Evolutionary conservation across 768 basidiomycete species (phyloP).

Genomic region (Naganishia vaughanmartiniae): DNA sequence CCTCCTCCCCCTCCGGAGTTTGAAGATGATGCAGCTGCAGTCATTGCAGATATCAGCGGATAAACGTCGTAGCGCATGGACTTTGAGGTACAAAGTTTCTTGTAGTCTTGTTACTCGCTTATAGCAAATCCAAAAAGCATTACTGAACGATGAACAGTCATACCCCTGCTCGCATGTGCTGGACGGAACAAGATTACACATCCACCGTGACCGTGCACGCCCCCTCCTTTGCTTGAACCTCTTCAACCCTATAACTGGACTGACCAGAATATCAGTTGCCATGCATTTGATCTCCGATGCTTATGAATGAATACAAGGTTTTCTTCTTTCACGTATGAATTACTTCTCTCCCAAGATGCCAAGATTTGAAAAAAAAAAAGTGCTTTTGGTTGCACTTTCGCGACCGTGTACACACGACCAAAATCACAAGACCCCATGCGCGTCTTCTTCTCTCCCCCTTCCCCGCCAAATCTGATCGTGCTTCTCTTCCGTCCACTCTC

Average conservation of each 20-base stretch:
- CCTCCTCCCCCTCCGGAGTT: constrained; percentile 48
- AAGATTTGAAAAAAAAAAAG: too few relatives aligned
- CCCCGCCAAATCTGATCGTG: background rate
- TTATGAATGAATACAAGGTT: background rate
- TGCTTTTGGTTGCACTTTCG: background rate
- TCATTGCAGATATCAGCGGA: constrained; percentile 47
- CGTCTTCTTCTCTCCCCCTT: background rate
- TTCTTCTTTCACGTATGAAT: background rate
- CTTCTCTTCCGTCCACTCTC: too few relatives aligned
- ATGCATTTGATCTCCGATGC: constrained; percentile 36
- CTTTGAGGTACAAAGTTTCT: constrained; percentile 29
- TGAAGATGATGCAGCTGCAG: constrained; percentile 48
- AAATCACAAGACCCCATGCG: background rate
- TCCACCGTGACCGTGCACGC: background rate
- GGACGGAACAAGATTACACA: background rate
- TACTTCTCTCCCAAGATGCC: too few relatives aligned
- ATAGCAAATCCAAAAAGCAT: background rate
- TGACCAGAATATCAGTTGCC: constrained; percentile 34
- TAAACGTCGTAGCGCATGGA: constrained; percentile 28
- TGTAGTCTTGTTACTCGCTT: background rate
- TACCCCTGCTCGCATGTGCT: background rate
- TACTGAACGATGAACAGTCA: background rate
- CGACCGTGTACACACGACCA: background rate
- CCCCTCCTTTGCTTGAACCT: too few relatives aligned
- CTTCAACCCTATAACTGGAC: background rate